Conservation (phyloP, 1,284 basidiomycete species). For the Rhodofomes roseus region DNA sequence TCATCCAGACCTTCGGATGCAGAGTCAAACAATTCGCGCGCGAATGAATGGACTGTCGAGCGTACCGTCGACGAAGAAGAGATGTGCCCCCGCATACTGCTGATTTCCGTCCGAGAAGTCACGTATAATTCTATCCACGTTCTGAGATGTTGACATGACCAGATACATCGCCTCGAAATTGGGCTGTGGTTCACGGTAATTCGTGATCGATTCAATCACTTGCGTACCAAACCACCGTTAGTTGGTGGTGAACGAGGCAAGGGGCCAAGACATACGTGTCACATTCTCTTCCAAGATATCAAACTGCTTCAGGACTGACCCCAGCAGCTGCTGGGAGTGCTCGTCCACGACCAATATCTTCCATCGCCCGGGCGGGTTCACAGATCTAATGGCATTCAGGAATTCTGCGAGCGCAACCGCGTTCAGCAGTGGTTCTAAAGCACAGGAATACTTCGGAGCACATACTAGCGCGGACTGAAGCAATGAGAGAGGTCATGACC, state of each 20-base stretch:
- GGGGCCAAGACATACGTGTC: constrained; percentile 61
- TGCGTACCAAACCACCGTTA: neutral
- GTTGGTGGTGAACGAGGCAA: neutral
- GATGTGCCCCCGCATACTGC: constrained; percentile 85
- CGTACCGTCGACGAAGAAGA: constrained; percentile 94
- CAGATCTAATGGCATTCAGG: constrained; percentile 75
- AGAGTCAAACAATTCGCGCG: neutral
- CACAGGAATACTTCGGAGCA: constrained; percentile 1
- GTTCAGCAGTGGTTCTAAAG: neutral
- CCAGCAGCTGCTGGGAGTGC: constrained; percentile 81
- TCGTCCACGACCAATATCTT: constrained; percentile 97
- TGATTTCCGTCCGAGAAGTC: constrained; percentile 70
- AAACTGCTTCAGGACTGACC: constrained; percentile 87
- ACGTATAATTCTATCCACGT: constrained; percentile 86
- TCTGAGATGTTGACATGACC: constrained; percentile 92
- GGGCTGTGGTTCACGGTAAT: constrained; percentile 71
- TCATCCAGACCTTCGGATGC: constrained; percentile 61
- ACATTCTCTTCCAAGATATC: constrained; percentile 94
- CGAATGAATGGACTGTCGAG: constrained; percentile 6
- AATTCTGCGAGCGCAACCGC: constrained; percentile 48
- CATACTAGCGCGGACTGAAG: constrained; percentile 51
- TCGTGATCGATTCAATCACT: constrained; percentile 81
- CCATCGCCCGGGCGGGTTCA: constrained; percentile 83
- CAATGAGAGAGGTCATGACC: constrained; percentile 53
- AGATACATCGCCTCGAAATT: constrained; percentile 90